Base-by-base conservation (phyloP, 345 rosid species). In the Gossypium sturtianum region DNA sequence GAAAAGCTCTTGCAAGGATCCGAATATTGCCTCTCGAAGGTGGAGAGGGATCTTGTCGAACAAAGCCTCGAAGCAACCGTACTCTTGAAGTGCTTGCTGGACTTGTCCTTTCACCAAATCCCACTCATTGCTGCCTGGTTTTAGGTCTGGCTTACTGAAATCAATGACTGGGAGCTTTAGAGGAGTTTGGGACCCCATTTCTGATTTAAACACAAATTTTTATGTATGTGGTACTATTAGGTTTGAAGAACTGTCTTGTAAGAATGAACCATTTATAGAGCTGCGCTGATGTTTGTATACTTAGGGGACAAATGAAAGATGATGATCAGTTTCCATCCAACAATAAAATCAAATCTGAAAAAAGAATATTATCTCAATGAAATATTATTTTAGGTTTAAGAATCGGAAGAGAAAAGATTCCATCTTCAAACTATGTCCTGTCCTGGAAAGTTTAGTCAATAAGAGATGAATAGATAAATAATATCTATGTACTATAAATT, bases 11-110 rank as follows among this genome's bases (percentile, higher is more conserved):
- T 82, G 71, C 38, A 89, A 44, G 7, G 82, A 73, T 13, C 43
- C 69, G 25, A 87, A 82, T 34, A 85, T 51, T 2, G 77, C 75
- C 65, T 79, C 76, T 19, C 81, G 69, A 41, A 78, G 74, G 13
- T 84, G 86, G 8, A 70, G 1, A 5, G 93, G 84, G 72, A 84
- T 72, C 57, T 20, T 78, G 65, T 86, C 49, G 68, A 86, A 89
- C 45, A 44, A 70, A 1, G 90, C 97, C 77, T 91, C 93, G 20
- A 91, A 91, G 74, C 89, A 87, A n/a, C 97, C 93, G 41, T 82
- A 83, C 44, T 85, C 84, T 79, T 84, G 87, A 12, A 89, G 81
- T n/a, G 92, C 86, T 81, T 71, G 51, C 23, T 69, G 48, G 73
- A 87, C 88, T 43, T 79, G 69, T 66, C 76, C 76, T 77, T 72